Evolutionary conservation across 768 basidiomycete genomes (phyloP).

Genomic region (Tricholomella constricta): DNA sequence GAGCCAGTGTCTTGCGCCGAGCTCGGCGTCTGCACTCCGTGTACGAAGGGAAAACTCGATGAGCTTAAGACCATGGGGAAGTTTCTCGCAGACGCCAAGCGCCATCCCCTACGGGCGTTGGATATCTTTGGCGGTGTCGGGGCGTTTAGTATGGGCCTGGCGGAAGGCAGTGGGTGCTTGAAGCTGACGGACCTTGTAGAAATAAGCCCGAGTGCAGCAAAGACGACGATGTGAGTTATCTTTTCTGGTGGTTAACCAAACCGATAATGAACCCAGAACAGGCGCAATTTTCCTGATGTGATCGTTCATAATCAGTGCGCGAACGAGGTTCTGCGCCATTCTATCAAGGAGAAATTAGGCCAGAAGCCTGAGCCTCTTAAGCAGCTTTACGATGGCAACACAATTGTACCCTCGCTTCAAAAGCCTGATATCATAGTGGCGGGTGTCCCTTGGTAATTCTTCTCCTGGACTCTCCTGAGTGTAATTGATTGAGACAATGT

Average conservation of each 20-base stretch:
- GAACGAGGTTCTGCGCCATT: slow-evolving; percentile 61
- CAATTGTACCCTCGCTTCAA: slow-evolving; percentile 1
- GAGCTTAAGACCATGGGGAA: slow-evolving; percentile 26
- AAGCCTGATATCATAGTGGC: slow-evolving; percentile 54
- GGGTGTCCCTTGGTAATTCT: slow-evolving; percentile 76
- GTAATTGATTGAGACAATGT: background rate
- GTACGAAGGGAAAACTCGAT: slow-evolving; percentile 33
- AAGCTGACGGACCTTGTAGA: slow-evolving; percentile 69
- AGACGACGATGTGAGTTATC: slow-evolving; percentile 55
- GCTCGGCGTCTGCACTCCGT: slow-evolving; percentile 48
- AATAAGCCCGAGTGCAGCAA: slow-evolving; percentile 73
- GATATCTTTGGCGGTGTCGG: slow-evolving; percentile 59
- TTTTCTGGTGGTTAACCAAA: background rate
- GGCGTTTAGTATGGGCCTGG: slow-evolving; percentile 63
- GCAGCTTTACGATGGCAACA: slow-evolving; percentile 40
- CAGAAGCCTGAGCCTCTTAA: slow-evolving; percentile 40
- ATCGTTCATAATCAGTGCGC: slow-evolving; percentile 72
- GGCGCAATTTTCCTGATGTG: slow-evolving; percentile 53
- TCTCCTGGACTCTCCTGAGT: background rate
- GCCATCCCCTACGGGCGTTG: slow-evolving; percentile 33
- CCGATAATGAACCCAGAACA: slow-evolving; percentile 23
- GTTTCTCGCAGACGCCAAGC: slow-evolving; percentile 34
- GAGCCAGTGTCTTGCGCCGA: slow-evolving; percentile 32
- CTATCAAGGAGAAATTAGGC: slow-evolving; percentile 51
- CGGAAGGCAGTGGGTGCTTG: slow-evolving; percentile 51